phyloP scores from a whole-genome alignment of 1,139 yeast species.

The Saccharomyces pastorianus region DNA sequence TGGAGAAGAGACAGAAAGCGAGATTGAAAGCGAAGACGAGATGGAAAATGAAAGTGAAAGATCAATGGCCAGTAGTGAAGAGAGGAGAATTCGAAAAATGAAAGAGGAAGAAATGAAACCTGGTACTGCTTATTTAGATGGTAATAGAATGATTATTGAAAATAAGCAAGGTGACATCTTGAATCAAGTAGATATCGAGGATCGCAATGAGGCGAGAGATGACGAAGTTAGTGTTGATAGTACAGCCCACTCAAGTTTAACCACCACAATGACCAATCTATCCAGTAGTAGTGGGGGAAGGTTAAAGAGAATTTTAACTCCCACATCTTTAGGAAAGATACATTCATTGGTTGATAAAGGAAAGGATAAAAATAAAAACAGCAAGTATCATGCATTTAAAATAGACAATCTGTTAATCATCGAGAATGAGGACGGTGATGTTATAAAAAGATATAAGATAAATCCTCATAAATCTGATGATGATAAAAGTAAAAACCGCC shows the following conservation, averaged over 20 bases:
- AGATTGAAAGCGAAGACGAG: constrained; percentile 6
- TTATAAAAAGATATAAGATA: constrained; percentile 71
- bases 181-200: constrained; percentile 33
- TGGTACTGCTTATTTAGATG: constrained; percentile 62
- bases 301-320: constrained; percentile 17
- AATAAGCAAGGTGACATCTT: constrained; percentile 76
- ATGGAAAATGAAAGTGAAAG: constrained; percentile 7
- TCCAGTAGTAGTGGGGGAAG: constrained; percentile 18
- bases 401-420: constrained; percentile 68
- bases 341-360: constrained; percentile 5
- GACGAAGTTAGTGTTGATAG: constrained; percentile 19
- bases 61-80: constrained; percentile 4
- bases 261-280: constrained; percentile 13
- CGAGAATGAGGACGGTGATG: constrained; percentile 89
- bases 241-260: constrained; percentile 6
- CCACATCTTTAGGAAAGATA: constrained; percentile 7
- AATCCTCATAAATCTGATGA: constrained; percentile 40
- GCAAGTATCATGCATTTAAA: constrained; percentile 48
- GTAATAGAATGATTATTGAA: constrained; percentile 61
- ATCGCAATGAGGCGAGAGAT: constrained; percentile 15
- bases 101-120: constrained; percentile 19
- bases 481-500: constrained; percentile 5
- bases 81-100: constrained; percentile 10
- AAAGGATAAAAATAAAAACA: constrained; percentile 9
- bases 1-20: constrained; percentile 2